phyloP scores from a whole-genome alignment of 2,329 filamentous ascomycete genomes.

The Arthrocladium fulminans region DNA sequence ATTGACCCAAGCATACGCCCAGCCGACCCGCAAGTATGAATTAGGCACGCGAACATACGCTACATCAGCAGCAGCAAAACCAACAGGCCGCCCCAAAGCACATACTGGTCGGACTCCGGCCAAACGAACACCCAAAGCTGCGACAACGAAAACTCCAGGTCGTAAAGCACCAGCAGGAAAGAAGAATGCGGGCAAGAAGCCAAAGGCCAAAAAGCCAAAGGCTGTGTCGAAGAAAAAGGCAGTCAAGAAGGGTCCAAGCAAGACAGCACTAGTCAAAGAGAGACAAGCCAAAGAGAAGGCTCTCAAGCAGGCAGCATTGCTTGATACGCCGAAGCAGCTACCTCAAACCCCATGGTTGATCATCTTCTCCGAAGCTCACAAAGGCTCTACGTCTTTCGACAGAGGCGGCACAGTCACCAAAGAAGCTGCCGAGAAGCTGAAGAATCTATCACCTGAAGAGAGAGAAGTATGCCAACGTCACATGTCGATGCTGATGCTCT shows the following conservation, averaged over 20 bases:
- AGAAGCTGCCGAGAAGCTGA: constrained; percentile 25
- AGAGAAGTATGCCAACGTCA: constrained; percentile 28
- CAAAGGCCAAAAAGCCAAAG: constrained; percentile 25
- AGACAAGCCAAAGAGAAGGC: constrained; percentile 26
- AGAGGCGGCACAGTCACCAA: constrained; percentile 7
- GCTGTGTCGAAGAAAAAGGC: constrained; percentile 22
- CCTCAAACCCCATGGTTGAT: constrained; percentile 3
- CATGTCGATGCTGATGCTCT: background rate
- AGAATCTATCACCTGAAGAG: constrained; percentile 27
- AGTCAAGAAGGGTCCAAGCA: constrained; percentile 23
- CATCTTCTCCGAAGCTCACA: background rate
- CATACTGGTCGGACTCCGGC: constrained; percentile 25
- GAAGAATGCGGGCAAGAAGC: constrained; percentile 21
- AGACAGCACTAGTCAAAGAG: constrained; percentile 21
- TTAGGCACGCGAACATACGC: constrained; percentile 23
- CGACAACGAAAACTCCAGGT: constrained; percentile 11
- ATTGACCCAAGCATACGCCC: background rate
- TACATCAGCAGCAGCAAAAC: constrained; percentile 22
- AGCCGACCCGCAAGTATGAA: constrained; percentile 11
- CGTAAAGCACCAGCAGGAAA: constrained; percentile 18
- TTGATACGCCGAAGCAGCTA: constrained; percentile 4
- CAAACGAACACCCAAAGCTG: constrained; percentile 18
- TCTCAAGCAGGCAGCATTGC: constrained; percentile 29
- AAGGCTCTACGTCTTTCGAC: background rate
- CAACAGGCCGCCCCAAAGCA: constrained; percentile 26